Base-by-base conservation (phyloP, 2,329 filamentous ascomycete species). In the Trichoderma hamatum region DNA sequence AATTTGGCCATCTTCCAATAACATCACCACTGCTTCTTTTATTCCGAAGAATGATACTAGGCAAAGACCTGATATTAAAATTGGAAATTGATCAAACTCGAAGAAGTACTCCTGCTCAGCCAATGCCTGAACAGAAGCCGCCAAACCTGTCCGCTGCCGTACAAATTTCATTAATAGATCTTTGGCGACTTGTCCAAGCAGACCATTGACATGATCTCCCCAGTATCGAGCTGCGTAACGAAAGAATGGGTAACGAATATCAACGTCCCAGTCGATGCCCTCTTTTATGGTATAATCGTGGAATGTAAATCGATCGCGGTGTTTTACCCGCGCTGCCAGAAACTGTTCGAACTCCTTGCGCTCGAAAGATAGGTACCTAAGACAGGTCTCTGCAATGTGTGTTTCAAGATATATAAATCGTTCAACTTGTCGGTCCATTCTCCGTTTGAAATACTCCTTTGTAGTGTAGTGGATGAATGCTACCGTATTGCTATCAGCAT, bases 271-370 rank as follows among this genome's bases (percentile, higher is more conserved):
- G 1, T 43, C 39, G 3, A 6, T 6, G 16, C 39, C 19, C 1
- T 43, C 39, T 0, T 3, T 43, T 2, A 19, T 1, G 5, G 5
- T 1, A n/a, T 43, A 19, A 2, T 7, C 3, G 2, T n/a, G 19
- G 39, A 43, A 43, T 43, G 39, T n/a, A 3, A 9, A 19, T 1
- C 6, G 1, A 43, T 1, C 0, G 39, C 5, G 16, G 1, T 9
- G 1, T 19, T n/a, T 4, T n/a, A 0, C 4, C 6, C 4, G 19
- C 6, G 39, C 16, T 19, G 1, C 6, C 9, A 43, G 19, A 43
- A 43, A n/a, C 3, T 43, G 19, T 19, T 43, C 39, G 2, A 43
- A n/a, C 19, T 43, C 39, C 3, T n/a, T n/a, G 39, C 39, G 39
- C n/a, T 43, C 16, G 39, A 43, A 43, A n/a, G 39, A n/a, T 7